Evolutionary conservation across 495 filamentous ascomycete genomes (phyloP).

Genomic region (Penicillium roqueforti): DNA sequence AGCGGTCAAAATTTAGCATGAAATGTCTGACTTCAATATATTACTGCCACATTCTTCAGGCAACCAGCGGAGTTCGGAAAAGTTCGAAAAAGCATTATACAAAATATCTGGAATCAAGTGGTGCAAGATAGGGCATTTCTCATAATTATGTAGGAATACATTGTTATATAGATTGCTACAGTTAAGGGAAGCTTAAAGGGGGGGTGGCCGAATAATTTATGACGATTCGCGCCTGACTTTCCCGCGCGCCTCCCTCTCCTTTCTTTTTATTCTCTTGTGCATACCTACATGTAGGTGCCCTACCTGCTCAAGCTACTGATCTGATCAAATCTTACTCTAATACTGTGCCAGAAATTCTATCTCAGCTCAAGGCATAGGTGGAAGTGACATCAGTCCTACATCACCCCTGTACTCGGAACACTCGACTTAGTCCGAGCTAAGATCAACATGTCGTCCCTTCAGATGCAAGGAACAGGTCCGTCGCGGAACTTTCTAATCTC

Average conservation of each 20-base stretch:
- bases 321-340: neutral
- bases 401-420: neutral
- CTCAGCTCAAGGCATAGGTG: neutral
- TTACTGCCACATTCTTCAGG: neutral
- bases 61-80: neutral
- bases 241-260: constrained; percentile 5
- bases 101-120: neutral
- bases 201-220: neutral
- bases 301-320: neutral
- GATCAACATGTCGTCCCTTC: constrained; percentile 25
- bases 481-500: neutral
- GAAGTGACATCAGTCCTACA: neutral
- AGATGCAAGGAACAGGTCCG: constrained; percentile 35
- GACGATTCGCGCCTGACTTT: constrained; percentile 7
- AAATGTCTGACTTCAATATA: neutral
- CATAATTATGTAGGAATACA: neutral
- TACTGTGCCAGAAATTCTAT: neutral
- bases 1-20: neutral
- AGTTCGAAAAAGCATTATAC: neutral
- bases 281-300: too few species aligned
- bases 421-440: neutral
- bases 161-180: neutral
- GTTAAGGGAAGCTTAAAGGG: neutral
- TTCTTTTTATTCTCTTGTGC: neutral
- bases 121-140: neutral